Evolutionary conservation across 495 filamentous ascomycete species (phyloP), one percentile per base, ranked within the genome.

Genomic region (Lasiosphaeris hirsuta): DNA sequence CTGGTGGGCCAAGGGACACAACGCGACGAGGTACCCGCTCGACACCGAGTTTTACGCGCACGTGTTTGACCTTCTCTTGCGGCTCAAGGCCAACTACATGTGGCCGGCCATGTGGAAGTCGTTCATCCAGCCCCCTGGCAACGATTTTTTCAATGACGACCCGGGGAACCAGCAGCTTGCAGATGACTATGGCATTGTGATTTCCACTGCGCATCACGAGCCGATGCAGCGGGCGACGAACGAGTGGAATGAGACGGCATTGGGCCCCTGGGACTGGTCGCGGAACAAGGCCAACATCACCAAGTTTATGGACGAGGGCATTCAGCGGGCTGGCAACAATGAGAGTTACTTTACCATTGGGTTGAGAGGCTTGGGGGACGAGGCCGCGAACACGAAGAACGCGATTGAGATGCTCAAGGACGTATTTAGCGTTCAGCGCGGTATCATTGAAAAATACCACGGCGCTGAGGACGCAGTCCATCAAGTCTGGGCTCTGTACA

Each of bases 21-120:
- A 61, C 37, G 61, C 60, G 0, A 62, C 55, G 0, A 51, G 61
- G 34, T 58, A 63, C 4, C 76, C 76, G 1, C 86, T 76, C 59
- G 75, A 83, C 57, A 73, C 77, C 10, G 75, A 81, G 35, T 86
- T 87, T 65, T 86, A 87, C 66, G 70, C 69, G 10, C 75, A 74
- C 33, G 82, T 88, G 0, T 87, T 86, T 59, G 84, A 88, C 63
- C 73, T 88, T 0, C 67, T 86, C 4, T 72, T 87, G 5, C 74
- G 84, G 1, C 67, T 85, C 8, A 77, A 76, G 41, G 84, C 82
- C 1, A 88, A 87, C 65, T 86, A 84, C 61, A 66, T 88, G 41
- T 88, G 85, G 84, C 84, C 83, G 1, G 80, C 84, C 2, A 79
- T 78, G 77, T 87, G 84, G 84, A 78, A 75, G 14, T 75, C 76